phyloP scores from a whole-genome alignment of 331 rosid genomes.

The Telfairia occidentalis region DNA sequence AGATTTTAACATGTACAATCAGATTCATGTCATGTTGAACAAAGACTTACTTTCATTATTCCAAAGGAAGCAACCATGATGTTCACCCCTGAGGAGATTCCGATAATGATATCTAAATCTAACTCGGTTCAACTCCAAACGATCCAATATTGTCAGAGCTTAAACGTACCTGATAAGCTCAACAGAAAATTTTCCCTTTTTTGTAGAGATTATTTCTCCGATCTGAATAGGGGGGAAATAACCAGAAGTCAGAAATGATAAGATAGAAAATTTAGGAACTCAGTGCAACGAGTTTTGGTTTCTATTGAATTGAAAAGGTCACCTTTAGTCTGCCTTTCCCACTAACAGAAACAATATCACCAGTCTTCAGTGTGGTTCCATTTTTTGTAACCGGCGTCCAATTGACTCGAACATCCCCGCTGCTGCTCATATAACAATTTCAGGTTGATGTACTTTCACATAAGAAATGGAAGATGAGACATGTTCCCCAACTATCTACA shows the following conservation, averaged over 20 bases:
- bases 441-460: neutral
- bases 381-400: slow-evolving; percentile 67
- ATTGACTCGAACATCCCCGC: slow-evolving; percentile 78
- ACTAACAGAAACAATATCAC: slow-evolving; percentile 73
- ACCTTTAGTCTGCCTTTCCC: slow-evolving; percentile 87
- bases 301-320: slow-evolving; percentile 15
- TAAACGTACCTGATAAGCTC: slow-evolving; percentile 68
- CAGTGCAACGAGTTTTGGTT: slow-evolving; percentile 11
- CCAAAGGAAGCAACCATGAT: neutral
- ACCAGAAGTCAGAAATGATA: neutral
- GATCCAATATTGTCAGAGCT: slow-evolving; percentile 1
- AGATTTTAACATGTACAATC: neutral
- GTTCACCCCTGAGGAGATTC: neutral
- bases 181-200: slow-evolving; percentile 80
- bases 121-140: neutral
- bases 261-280: neutral
- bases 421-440: slow-evolving; percentile 25
- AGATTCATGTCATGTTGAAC: neutral
- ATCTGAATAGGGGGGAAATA: slow-evolving; percentile 34
- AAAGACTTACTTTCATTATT: neutral
- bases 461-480: neutral
- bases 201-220: slow-evolving; percentile 74
- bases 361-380: slow-evolving; percentile 62
- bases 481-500: neutral
- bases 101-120: neutral